Percentiles rank a stretch among this genome's conserved stretches.
Evolutionary conservation across 768 basidiomycete species (phyloP).

Genomic region (Auricularia cornea): DNA sequence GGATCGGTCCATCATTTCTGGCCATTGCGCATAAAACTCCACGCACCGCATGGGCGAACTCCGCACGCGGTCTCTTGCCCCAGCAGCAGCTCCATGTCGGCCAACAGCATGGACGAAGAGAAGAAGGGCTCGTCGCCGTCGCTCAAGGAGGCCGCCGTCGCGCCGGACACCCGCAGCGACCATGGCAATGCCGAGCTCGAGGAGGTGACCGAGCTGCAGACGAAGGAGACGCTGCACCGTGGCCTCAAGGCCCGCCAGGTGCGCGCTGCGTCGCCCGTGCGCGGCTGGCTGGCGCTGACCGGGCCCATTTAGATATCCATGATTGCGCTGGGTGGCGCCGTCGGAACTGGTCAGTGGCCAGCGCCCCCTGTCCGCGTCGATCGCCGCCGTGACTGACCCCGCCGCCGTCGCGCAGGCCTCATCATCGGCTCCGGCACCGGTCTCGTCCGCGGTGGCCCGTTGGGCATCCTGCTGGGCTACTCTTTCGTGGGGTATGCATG

Average conservation of each 20-base stretch:
- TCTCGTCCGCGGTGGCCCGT: constrained; percentile 34
- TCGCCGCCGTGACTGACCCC: not conserved
- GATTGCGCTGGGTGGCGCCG: constrained; percentile 31
- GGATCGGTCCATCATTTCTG: not conserved
- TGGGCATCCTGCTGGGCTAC: constrained; percentile 27
- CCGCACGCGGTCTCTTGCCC: not conserved
- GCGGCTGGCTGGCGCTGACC: not conserved
- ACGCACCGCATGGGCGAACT: not conserved
- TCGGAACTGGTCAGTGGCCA: not conserved
- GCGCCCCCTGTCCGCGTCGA: not conserved
- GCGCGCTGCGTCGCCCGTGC: not conserved
- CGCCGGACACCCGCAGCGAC: not conserved
- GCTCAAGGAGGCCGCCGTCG: not conserved
- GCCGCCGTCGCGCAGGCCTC: not conserved
- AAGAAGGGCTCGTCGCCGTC: not conserved
- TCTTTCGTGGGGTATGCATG: constrained; percentile 39
- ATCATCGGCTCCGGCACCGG: constrained; percentile 43
- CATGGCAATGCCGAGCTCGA: not conserved
- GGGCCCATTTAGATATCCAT: constrained; percentile 31
- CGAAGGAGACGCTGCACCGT: constrained; percentile 33
- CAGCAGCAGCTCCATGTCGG: not conserved
- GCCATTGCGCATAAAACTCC: not conserved
- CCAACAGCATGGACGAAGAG: not conserved
- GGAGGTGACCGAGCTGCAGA: not conserved
- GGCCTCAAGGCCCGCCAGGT: constrained; percentile 42